Conservation (phyloP, 2,329 filamentous ascomycete species). For the Verticillium dahliae region DNA sequence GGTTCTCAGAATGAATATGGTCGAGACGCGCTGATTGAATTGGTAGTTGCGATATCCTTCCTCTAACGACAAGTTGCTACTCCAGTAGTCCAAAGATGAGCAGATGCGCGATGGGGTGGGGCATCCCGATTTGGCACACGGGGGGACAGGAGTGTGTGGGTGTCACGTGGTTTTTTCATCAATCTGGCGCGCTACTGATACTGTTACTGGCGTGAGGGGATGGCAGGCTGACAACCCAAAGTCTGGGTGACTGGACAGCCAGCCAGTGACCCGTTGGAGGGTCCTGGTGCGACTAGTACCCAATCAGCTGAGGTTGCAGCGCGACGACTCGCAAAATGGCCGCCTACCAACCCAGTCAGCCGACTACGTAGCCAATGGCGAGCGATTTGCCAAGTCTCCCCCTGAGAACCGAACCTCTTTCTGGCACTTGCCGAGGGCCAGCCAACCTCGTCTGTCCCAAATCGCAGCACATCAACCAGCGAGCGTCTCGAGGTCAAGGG, state of each 20-base stretch:
- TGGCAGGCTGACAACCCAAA: not conserved
- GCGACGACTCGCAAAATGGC: not conserved
- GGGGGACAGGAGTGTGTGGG: not conserved
- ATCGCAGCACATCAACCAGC: not conserved
- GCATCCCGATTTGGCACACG: conserved; percentile 5
- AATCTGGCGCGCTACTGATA: not conserved
- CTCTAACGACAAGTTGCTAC: conserved; percentile 6
- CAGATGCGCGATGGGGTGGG: conserved; percentile 10
- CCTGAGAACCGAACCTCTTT: not conserved
- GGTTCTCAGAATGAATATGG: not conserved
- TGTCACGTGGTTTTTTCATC: not conserved
- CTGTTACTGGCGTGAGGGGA: not conserved
- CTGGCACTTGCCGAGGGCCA: not conserved
- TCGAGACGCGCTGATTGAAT: not conserved
- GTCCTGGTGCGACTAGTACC: not conserved
- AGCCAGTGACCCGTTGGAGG: not conserved
- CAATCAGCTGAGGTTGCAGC: not conserved
- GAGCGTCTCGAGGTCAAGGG: not conserved
- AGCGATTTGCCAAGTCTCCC: not conserved
- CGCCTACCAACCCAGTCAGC: not conserved
- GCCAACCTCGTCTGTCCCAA: not conserved
- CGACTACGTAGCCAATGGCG: not conserved
- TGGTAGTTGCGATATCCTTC: not conserved
- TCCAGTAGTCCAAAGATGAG: conserved; percentile 9
- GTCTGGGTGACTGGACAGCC: not conserved